Evolutionary conservation across 1,284 basidiomycete genomes (phyloP), one percentile per base, ranked within the genome.

Genomic region (Malassezia restricta): DNA sequence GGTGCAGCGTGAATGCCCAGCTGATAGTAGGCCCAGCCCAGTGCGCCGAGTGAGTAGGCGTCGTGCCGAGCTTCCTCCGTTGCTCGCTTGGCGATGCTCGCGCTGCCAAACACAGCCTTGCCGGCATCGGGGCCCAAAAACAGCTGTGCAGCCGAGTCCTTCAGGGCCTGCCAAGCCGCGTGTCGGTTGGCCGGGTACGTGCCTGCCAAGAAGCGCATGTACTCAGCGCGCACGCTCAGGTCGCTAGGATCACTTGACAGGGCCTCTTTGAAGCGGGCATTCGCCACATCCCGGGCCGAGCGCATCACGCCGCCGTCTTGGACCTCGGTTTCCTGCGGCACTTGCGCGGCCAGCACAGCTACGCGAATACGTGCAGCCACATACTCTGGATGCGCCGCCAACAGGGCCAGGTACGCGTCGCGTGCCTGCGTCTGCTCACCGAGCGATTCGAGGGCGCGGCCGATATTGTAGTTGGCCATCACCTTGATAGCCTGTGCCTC

Each of bases 1-100:
- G 61, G 33, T 15, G 59, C n/a, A 8, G 57, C 55, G 47, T 65
- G 63, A 11, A 66, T 51, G 6, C 60, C 66, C 6, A 71, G 57
- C 47, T 73, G 63, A 50, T 73, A 73, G 58, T 71, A 73, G 1
- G 68, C 55, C 68, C 68, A 73, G 28, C 68, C 70, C 39, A 71
- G 62, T 32, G 58, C 51, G 32, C 63, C 52, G 27, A 73, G 63
- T 40, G 59, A 63, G 39, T 60, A 67, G 2, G 68, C 45, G 35
- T 73, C 70, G 38, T 64, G 61, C 15, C 65, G 57, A 9, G 63
- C 68, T 37, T 57, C 52, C 6, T 68, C 66, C 2, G 57, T 56
- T 6, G 61, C 59, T 7, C 49, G 50, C 32, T 62, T 63, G 39
- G 68, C 66, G 8, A 61, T 63, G 7, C 48, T 50, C 0, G 56